Conservation (phyloP, 306 rosid species). For the Trichosanthes truncata region DNA sequence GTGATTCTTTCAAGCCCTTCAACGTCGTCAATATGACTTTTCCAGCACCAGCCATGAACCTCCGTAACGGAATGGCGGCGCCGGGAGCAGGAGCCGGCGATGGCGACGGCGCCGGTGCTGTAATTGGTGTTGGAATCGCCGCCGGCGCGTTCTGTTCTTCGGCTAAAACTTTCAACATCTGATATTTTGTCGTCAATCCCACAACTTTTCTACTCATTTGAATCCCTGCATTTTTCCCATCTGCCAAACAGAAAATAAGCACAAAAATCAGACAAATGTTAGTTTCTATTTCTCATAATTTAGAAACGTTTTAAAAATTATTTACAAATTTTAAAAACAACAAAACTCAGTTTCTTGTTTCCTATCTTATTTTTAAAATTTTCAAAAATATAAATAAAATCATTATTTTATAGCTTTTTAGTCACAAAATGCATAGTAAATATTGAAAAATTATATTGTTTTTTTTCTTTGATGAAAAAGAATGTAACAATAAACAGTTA, state of each 20-base stretch:
- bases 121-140: constrained; percentile 20
- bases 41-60: not conserved
- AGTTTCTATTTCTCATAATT: not conserved
- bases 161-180: constrained; percentile 3
- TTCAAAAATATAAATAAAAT: too few species aligned
- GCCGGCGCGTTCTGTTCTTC: constrained; percentile 15
- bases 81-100: not conserved
- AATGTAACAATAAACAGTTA: too few species aligned
- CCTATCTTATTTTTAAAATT: too few species aligned
- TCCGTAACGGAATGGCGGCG: not conserved
- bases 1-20: not conserved
- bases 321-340: too few species aligned
- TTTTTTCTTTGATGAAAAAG: too few species aligned
- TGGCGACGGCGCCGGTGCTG: constrained; percentile 5
- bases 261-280: not conserved
- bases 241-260: constrained; percentile 25
- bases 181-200: constrained; percentile 17
- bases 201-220: constrained; percentile 38
- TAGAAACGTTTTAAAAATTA: too few species aligned
- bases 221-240: constrained; percentile 21
- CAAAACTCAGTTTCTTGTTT: too few species aligned
- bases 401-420: too few species aligned
- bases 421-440: too few species aligned
- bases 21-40: not conserved
- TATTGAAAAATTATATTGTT: too few species aligned